These are phyloP conservation scores for Xylaria sp. DNA, from an alignment of 2,329 filamentous ascomycete species.

Conservation along the genomic window DNA sequence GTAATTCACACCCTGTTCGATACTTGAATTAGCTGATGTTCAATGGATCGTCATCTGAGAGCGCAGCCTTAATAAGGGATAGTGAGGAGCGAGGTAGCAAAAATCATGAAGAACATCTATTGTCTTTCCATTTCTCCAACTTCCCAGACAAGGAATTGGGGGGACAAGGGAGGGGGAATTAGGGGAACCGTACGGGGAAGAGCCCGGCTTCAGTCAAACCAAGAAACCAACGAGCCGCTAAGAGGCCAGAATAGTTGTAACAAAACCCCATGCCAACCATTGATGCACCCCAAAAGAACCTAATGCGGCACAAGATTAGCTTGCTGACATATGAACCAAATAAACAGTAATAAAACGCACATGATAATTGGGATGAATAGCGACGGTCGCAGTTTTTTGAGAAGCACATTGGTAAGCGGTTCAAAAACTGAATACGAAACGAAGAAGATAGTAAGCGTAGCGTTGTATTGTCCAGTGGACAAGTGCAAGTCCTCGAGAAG, in stretches of 20 bases:
- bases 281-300: slow-evolving; percentile 67
- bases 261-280: slow-evolving; percentile 75
- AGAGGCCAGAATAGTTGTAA: slow-evolving; percentile 66
- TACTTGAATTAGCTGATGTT: neutral
- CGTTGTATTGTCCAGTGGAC: slow-evolving; percentile 70
- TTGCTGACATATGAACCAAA: slow-evolving; percentile 6
- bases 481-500: slow-evolving; percentile 64
- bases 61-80: neutral
- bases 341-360: slow-evolving; percentile 49
- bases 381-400: slow-evolving; percentile 77
- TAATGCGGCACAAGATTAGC: slow-evolving; percentile 41
- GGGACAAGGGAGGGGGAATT: neutral
- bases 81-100: neutral
- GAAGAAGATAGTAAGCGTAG: slow-evolving; percentile 82
- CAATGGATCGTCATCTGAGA: neutral
- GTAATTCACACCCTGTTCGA: slow-evolving; percentile 67
- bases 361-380: slow-evolving; percentile 85
- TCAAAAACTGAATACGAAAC: slow-evolving; percentile 83
- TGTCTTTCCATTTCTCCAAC: no score
- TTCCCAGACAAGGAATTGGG: neutral
- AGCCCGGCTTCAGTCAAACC: slow-evolving; percentile 77
- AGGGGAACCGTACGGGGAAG: slow-evolving; percentile 56
- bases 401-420: slow-evolving; percentile 76
- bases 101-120: neutral
- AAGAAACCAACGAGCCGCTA: slow-evolving; percentile 73